Evolutionary conservation across 768 basidiomycete genomes (phyloP).

Genomic region (Chalciporus piperatus): DNA sequence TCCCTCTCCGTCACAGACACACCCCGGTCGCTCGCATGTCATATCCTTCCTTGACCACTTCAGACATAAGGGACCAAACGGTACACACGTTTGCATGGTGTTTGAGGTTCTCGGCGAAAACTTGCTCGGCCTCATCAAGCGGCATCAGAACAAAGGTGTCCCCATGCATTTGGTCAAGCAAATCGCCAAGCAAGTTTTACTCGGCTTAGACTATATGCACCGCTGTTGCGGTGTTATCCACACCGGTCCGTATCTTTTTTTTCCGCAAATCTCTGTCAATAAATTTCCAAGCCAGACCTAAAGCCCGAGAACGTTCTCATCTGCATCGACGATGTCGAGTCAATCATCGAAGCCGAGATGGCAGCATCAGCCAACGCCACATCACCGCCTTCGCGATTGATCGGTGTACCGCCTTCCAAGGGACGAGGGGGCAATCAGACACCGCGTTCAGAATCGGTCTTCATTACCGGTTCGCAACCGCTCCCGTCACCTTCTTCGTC

Average conservation of each 20-base stretch:
- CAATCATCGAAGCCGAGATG: conserved; percentile 84
- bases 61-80: conserved; percentile 93
- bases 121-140: conserved; percentile 91
- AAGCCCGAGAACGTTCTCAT: conserved; percentile 99
- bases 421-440: conserved; percentile 97
- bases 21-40: conserved; percentile 90
- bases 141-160: conserved; percentile 97
- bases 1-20: conserved; percentile 59
- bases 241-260: conserved; percentile 53
- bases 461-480: conserved; percentile 93
- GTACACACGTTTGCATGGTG: conserved; percentile 98
- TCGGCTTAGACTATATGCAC: conserved; percentile 98
- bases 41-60: conserved; percentile 98
- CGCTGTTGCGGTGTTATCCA: conserved; percentile 96
- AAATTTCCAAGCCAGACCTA: conserved; percentile 53
- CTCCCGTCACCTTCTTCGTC: conserved; percentile 83
- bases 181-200: conserved; percentile 93
- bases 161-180: conserved; percentile 91
- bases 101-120: conserved; percentile 99
- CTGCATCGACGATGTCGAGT: conserved; percentile 94
- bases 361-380: conserved; percentile 38
- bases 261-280: background rate
- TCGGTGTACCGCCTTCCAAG: conserved; percentile 91
- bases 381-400: conserved; percentile 56
- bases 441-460: conserved; percentile 73